Percentiles rank a stretch among this genome's conserved stretches.
phyloP scores from a whole-genome alignment of 2,329 filamentous ascomycete genomes.

The Alternaria burnsii region DNA sequence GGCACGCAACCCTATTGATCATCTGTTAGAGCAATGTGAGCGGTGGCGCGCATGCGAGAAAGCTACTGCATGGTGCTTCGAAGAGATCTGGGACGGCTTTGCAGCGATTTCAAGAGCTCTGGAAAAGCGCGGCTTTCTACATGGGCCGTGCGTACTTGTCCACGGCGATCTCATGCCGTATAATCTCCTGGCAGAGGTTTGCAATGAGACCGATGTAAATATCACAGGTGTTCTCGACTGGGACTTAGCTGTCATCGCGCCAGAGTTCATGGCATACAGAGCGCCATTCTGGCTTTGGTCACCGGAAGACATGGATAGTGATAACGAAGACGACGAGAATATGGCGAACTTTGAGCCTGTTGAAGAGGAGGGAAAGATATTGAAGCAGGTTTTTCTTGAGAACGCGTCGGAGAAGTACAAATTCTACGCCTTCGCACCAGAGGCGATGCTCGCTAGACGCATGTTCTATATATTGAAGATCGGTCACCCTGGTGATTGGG shows the following conservation, averaged over 20 bases:
- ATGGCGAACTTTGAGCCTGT: background rate
- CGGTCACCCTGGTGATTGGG: background rate
- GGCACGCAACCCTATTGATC: background rate
- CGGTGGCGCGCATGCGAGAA: conserved; percentile 12
- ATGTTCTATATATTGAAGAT: conserved; percentile 18
- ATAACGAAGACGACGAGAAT: background rate
- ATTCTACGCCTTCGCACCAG: conserved; percentile 33
- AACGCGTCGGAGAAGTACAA: conserved; percentile 35
- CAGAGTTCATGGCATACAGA: conserved; percentile 41
- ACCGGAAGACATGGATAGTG: background rate
- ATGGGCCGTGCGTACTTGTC: conserved; percentile 19
- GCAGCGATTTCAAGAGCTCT: conserved; percentile 17
- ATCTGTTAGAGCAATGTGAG: conserved; percentile 17
- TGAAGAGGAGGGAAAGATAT: conserved; percentile 10
- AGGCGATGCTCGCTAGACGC: conserved; percentile 28
- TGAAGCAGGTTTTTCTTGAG: conserved; percentile 41
- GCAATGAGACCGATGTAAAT: conserved; percentile 2
- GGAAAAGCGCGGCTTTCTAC: conserved; percentile 17
- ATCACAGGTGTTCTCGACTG: conserved; percentile 46
- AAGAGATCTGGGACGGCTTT: conserved; percentile 21
- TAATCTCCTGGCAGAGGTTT: conserved; percentile 41
- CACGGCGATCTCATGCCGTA: conserved; percentile 40
- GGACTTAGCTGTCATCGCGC: conserved; percentile 45
- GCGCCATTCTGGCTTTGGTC: conserved; percentile 47
- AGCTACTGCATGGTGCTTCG: background rate